Conservation (phyloP, 2,329 filamentous ascomycete genomes). For the Thermothelomyces thermophilus region DNA sequence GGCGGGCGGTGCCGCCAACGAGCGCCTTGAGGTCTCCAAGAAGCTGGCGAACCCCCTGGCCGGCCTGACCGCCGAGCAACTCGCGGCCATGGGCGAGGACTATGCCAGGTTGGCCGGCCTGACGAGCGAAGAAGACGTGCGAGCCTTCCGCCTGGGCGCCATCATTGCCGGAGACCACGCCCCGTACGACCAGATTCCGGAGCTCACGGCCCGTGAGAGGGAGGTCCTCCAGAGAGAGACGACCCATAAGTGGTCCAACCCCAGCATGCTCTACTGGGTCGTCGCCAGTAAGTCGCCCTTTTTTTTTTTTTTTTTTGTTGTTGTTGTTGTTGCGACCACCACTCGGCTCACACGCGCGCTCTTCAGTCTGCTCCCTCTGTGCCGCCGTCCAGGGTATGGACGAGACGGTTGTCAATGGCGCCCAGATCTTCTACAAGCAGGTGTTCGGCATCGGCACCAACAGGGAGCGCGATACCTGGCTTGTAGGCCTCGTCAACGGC, state of each 20-base stretch:
- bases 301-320: too few species aligned
- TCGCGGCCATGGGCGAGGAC: slow-evolving; percentile 49
- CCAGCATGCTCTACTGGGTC: slow-evolving; percentile 57
- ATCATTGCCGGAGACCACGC: slow-evolving; percentile 49
- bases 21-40: slow-evolving; percentile 32
- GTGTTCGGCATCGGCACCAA: slow-evolving; percentile 55
- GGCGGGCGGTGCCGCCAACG: slow-evolving; percentile 25
- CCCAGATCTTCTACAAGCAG: slow-evolving; percentile 56
- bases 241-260: slow-evolving; percentile 63
- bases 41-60: slow-evolving; percentile 38
- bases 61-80: slow-evolving; percentile 37
- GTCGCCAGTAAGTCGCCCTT: slow-evolving; percentile 42
- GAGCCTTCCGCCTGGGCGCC: slow-evolving; percentile 54
- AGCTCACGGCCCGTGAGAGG: slow-evolving; percentile 52
- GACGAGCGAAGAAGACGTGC: slow-evolving; percentile 48
- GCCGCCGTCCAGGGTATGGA: slow-evolving; percentile 69
- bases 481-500: slow-evolving; percentile 55
- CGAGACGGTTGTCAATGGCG: slow-evolving; percentile 63
- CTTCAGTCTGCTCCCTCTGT: slow-evolving; percentile 53
- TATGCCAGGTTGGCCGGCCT: slow-evolving; percentile 52
- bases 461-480: slow-evolving; percentile 46
- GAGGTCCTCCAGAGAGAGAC: slow-evolving; percentile 53
- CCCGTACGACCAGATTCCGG: slow-evolving; percentile 43
- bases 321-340: too few species aligned
- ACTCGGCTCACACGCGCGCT: background rate